Evolutionary conservation across 306 rosid genomes (phyloP).

Genomic region (Medicago lupulina): DNA sequence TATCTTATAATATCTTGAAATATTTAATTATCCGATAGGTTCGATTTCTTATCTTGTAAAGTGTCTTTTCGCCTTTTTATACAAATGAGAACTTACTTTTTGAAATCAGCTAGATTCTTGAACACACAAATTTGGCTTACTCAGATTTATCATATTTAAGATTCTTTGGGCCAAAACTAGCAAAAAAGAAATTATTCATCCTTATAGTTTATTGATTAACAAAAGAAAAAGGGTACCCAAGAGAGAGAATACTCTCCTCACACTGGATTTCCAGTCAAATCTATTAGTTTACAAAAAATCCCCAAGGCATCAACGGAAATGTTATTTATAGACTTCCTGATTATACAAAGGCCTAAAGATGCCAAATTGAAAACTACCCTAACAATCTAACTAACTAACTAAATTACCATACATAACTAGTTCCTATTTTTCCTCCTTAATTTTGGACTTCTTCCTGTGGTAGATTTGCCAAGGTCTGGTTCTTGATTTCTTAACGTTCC

Average conservation of each 20-base stretch:
- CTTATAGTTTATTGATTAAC: neutral
- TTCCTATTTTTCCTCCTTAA: neutral
- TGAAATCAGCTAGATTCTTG: neutral
- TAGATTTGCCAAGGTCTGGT: neutral
- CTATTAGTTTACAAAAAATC: neutral
- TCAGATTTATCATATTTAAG: neutral
- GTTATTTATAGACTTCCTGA: neutral
- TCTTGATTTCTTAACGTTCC: neutral
- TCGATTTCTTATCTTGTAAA: conserved; percentile 2
- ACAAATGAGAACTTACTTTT: neutral
- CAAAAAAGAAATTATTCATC: neutral
- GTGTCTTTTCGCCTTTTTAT: neutral
- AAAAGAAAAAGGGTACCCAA: neutral
- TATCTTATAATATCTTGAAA: neutral
- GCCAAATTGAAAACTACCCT: neutral
- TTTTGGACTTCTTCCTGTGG: neutral
- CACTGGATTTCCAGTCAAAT: conserved; percentile 1
- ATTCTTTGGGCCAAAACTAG: neutral
- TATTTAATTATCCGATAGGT: neutral
- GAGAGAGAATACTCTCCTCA: neutral
- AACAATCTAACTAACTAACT: neutral
- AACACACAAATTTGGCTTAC: neutral
- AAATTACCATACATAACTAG: neutral
- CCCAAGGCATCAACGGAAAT: neutral
- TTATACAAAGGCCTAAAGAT: neutral